Percentiles rank a stretch among this genome's conserved stretches.
These are phyloP conservation scores for Candida ficus DNA, from an alignment of 805 yeast species.

Conservation along the genomic window DNA sequence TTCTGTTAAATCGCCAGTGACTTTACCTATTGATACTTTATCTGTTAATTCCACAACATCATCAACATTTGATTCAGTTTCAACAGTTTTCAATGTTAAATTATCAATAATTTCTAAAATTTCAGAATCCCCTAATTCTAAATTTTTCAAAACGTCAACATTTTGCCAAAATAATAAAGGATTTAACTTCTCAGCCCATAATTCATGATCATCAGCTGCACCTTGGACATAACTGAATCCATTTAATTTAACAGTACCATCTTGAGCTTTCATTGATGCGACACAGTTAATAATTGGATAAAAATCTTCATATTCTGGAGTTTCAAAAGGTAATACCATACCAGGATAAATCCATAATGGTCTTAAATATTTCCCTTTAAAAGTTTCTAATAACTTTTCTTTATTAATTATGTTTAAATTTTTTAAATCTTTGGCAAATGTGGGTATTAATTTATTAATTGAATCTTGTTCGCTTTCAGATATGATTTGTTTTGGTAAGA, in stretches of 20 bases:
- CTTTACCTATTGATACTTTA: conserved; percentile 22
- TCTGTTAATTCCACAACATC: conserved; percentile 16
- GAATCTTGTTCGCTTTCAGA: conserved; percentile 50
- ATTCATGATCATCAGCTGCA: conserved; percentile 91
- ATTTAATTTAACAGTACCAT: conserved; percentile 42
- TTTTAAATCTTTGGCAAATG: conserved; percentile 40
- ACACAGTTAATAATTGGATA: conserved; percentile 50
- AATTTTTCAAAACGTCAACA: conserved; percentile 25
- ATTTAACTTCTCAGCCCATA: conserved; percentile 62
- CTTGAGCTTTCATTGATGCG: conserved; percentile 57
- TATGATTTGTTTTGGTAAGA: conserved; percentile 49
- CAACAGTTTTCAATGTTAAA: conserved; percentile 22
- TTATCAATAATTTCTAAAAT: neutral
- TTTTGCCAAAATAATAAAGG: conserved; percentile 56
- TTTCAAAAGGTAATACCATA: conserved; percentile 28
- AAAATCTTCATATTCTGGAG: conserved; percentile 27
- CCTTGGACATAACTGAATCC: conserved; percentile 78
- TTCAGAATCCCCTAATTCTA: no score
- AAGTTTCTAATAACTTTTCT: conserved; percentile 25
- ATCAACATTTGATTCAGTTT: conserved; percentile 1
- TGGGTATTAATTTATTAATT: conserved; percentile 43
- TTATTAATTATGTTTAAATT: conserved; percentile 36
- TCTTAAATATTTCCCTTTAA: conserved; percentile 45
- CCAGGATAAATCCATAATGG: conserved; percentile 73
- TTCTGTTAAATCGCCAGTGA: conserved; percentile 3